Evolutionary conservation across 2,329 filamentous ascomycete species (phyloP).

Genomic region (Aureobasidium pullulans): DNA sequence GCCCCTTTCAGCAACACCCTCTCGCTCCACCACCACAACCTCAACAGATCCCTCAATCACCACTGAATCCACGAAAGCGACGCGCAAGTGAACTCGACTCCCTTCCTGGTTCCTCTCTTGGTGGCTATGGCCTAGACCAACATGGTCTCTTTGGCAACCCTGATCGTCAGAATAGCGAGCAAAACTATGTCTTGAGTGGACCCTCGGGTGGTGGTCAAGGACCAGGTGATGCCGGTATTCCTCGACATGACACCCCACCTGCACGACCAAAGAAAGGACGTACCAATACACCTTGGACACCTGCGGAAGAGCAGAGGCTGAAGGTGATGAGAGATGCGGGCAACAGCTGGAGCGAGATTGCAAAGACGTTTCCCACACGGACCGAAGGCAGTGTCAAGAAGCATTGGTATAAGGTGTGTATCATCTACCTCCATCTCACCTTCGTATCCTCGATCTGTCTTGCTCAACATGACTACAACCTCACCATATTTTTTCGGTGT

Average conservation of each 20-base stretch:
- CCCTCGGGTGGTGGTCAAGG: neutral
- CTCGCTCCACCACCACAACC: slow-evolving; percentile 30
- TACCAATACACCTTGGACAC: slow-evolving; percentile 98
- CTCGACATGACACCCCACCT: slow-evolving; percentile 5
- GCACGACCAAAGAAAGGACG: slow-evolving; percentile 70
- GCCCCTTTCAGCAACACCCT: slow-evolving; percentile 36
- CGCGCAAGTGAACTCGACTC: slow-evolving; percentile 28
- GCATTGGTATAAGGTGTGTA: slow-evolving; percentile 90
- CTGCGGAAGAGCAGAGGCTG: slow-evolving; percentile 81
- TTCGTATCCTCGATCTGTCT: neutral
- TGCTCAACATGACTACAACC: neutral
- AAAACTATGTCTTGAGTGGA: slow-evolving; percentile 8
- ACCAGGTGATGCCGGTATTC: neutral
- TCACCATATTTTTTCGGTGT: slow-evolving; percentile 2
- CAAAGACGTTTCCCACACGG: slow-evolving; percentile 89
- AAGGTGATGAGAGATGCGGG: slow-evolving; percentile 92
- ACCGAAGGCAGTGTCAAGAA: slow-evolving; percentile 99
- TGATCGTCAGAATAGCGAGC: slow-evolving; percentile 9
- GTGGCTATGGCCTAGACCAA: slow-evolving; percentile 22
- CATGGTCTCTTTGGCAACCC: slow-evolving; percentile 19
- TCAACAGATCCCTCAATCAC: slow-evolving; percentile 25
- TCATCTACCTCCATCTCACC: slow-evolving; percentile 2
- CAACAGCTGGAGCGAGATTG: slow-evolving; percentile 95
- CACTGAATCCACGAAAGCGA: slow-evolving; percentile 29
- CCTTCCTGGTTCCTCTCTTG: slow-evolving; percentile 25